These are phyloP conservation scores for Ascoidea rubescens DNA, from an alignment of 805 yeast species.

Conservation along the genomic window DNA sequence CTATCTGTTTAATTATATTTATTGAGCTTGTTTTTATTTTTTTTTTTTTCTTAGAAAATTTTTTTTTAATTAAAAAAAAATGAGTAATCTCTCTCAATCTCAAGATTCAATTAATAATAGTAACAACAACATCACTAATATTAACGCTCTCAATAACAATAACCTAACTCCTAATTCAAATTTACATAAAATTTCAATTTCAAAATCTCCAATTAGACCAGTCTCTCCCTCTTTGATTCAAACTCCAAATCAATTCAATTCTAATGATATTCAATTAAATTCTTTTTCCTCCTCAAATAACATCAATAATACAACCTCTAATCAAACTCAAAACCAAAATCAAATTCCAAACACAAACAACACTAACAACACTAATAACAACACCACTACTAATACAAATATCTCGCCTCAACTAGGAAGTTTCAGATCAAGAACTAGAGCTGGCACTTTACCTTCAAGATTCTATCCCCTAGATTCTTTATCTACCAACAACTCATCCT, in stretches of 20 bases:
- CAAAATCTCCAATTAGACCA: background rate
- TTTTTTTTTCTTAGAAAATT: too few relatives aligned
- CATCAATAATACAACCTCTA: background rate
- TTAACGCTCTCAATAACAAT: too few relatives aligned
- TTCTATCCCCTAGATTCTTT: conserved; percentile 20
- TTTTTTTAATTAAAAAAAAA: too few relatives aligned
- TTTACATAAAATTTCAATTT: background rate
- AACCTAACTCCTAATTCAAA: background rate
- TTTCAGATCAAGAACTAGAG: conserved; percentile 46
- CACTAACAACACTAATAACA: too few relatives aligned
- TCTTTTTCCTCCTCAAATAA: background rate
- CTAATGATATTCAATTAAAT: background rate
- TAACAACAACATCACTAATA: background rate
- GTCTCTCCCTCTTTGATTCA: background rate
- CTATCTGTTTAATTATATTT: too few relatives aligned
- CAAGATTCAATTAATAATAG: background rate
- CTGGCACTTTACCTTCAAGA: conserved; percentile 69
- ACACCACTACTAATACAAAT: too few relatives aligned
- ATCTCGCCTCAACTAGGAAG: conserved; percentile 20
- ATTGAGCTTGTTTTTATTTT: too few relatives aligned
- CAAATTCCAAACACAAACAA: too few relatives aligned
- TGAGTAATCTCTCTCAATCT: too few relatives aligned
- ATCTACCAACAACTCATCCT: conserved; percentile 9
- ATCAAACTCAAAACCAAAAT: background rate
- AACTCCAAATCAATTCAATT: background rate